phyloP scores from a whole-genome alignment of 2,329 filamentous ascomycete species.

The Monilinia fructigena region DNA sequence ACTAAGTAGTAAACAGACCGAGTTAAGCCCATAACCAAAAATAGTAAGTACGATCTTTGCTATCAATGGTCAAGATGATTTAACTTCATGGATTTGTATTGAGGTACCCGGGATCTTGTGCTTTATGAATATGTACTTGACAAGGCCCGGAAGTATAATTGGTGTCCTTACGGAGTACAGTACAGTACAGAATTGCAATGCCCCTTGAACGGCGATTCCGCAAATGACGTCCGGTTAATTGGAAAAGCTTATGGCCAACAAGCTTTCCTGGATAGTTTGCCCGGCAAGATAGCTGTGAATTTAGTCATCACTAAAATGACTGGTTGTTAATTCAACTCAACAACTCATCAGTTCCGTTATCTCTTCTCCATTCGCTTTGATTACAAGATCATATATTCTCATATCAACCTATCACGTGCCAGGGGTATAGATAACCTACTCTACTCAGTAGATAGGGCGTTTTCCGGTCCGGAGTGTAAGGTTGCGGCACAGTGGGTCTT shows the following conservation, averaged over 20 bases:
- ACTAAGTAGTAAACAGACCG: not conserved
- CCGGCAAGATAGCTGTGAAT: not conserved
- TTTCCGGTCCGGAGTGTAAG: conserved; percentile 12
- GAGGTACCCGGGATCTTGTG: not conserved
- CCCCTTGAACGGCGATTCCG: conserved; percentile 13
- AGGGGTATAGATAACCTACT: conserved; percentile 8
- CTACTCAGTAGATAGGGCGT: not conserved
- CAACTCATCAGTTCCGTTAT: not conserved
- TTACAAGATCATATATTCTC: conserved; percentile 4
- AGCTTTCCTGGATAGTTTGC: not conserved
- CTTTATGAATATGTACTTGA: not conserved
- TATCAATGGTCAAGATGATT: not conserved
- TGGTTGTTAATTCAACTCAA: not conserved
- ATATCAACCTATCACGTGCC: conserved; percentile 20
- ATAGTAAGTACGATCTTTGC: not conserved
- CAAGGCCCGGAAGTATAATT: not conserved
- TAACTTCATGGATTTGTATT: not conserved
- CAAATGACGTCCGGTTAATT: not conserved
- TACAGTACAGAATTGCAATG: not conserved
- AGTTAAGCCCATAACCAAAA: not conserved
- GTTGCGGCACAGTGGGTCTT: conserved; percentile 11
- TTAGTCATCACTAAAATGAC: too few species aligned
- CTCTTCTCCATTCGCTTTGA: not conserved
- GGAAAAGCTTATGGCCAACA: not conserved
- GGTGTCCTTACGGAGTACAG: too few species aligned